Evolutionary conservation across 1,139 yeast genomes (phyloP).

Genomic region (Hanseniaspora sp.): DNA sequence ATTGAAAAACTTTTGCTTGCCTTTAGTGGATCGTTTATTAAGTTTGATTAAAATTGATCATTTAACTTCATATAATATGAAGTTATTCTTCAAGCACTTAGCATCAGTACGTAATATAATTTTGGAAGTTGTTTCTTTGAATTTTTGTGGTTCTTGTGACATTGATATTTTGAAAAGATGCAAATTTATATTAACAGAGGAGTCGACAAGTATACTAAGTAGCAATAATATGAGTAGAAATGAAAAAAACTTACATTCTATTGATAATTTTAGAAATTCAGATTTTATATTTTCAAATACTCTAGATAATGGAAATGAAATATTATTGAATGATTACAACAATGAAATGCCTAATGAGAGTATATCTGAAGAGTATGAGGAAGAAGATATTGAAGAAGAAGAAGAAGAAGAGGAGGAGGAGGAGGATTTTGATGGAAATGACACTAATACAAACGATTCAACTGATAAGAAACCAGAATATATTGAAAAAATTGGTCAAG

Average conservation of each 20-base stretch:
- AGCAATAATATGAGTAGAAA: neutral
- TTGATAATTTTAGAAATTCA: neutral
- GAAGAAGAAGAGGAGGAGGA: constrained; percentile 6
- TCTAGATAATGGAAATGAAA: neutral
- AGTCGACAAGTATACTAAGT: neutral
- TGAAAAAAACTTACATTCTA: no score
- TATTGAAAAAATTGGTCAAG: constrained; percentile 17
- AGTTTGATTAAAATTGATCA: constrained; percentile 42
- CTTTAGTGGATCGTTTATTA: constrained; percentile 52
- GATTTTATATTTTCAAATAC: neutral
- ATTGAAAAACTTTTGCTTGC: constrained; percentile 51
- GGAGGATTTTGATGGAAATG: constrained; percentile 1
- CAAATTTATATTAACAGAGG: constrained; percentile 1
- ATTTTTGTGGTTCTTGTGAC: constrained; percentile 92
- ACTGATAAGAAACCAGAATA: constrained; percentile 4
- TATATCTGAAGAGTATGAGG: neutral
- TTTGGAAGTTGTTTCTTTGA: constrained; percentile 53
- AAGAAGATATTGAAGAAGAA: constrained; percentile 1
- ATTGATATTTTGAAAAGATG: constrained; percentile 42
- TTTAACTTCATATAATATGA: constrained; percentile 45
- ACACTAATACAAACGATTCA: neutral
- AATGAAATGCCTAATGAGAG: constrained; percentile 8
- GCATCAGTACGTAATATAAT: constrained; percentile 49
- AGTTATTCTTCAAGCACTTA: constrained; percentile 47
- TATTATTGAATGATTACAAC: neutral